phyloP scores from a whole-genome alignment of 306 rosid species.

The Acacia melanoxylon region DNA sequence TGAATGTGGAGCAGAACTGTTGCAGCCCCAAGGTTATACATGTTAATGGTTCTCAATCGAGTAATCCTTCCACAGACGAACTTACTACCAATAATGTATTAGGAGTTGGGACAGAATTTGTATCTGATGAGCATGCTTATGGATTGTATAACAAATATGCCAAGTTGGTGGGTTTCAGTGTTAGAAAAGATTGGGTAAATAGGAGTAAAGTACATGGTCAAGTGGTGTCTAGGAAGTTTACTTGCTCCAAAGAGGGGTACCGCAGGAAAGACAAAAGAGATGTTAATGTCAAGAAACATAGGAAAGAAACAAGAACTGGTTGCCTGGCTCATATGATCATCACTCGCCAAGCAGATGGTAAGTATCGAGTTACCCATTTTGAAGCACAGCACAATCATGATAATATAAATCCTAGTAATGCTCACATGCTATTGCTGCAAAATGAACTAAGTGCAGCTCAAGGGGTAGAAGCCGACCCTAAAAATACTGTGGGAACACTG shows the following conservation, averaged over 20 bases:
- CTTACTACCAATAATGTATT: slow-evolving; percentile 16
- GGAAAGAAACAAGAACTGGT: slow-evolving; percentile 75
- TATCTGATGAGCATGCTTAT: slow-evolving; percentile 67
- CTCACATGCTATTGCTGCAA: slow-evolving; percentile 34
- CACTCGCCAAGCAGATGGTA: slow-evolving; percentile 60
- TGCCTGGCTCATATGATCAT: slow-evolving; percentile 71
- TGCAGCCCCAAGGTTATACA: slow-evolving; percentile 39
- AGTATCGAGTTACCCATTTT: slow-evolving; percentile 60
- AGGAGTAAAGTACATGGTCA: slow-evolving; percentile 73
- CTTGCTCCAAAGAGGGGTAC: slow-evolving; percentile 71
- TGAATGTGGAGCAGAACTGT: slow-evolving; percentile 60
- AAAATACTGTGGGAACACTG: slow-evolving; percentile 34
- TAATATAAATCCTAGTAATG: slow-evolving; percentile 35
- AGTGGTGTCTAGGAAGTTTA: slow-evolving; percentile 73
- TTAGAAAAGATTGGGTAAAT: slow-evolving; percentile 74
- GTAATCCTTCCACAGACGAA: slow-evolving; percentile 13
- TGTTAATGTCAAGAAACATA: slow-evolving; percentile 55
- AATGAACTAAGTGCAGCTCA: slow-evolving; percentile 40
- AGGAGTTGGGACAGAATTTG: slow-evolving; percentile 51
- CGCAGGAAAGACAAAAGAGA: slow-evolving; percentile 60
- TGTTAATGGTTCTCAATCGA: slow-evolving; percentile 30
- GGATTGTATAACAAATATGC: slow-evolving; percentile 59
- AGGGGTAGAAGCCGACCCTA: slow-evolving; percentile 34
- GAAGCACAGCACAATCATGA: slow-evolving; percentile 70
- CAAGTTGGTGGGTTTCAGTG: slow-evolving; percentile 55